Evolutionary conservation across 371 early-diverging fungal species (phyloP), one percentile per base, ranked within the genome.

Genomic region (Catenaria anguillulae): DNA sequence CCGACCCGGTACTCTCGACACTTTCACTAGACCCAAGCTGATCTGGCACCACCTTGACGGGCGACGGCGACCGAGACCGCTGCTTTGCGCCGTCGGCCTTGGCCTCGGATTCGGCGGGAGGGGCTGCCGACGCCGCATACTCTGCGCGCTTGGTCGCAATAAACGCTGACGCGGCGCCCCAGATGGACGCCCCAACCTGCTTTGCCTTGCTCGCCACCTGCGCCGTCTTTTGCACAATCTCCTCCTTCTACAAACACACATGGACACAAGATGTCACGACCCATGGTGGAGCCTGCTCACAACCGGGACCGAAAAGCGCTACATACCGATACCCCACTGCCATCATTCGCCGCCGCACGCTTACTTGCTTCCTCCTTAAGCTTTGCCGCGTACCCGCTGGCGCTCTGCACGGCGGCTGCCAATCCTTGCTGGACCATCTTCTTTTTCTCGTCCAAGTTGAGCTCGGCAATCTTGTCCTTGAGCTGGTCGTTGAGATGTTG

Each of bases 401-500:
- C 58, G 31, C 8, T 6, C 36, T 8, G 15, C 29, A 26, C 36
- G 17, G 58, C 58, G 29, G 58, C 15, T 15, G 58, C n/a, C 1
- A 58, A 13, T 8, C 13, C 8, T 19, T n/a, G 26, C 31, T 58
- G 58, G 10, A 58, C 26, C 58, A 24, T 31, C 58, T 35, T 13
- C 42, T 58, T 58, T 36, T 58, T 58, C 29, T 33, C 58, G 36
- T 58, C 58, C 24, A 58, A 12, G 43, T 58, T 8, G 17, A 58
- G 36, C 21, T 58, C 58, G 19, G 58, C 36, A 21, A 58, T 58
- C 58, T 58, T 58, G 58, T 12, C 24, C 24, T 58, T 15, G 19
- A 58, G 26, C 52, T 50, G 24, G 29, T 29, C 52, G 29, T 50
- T 50, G 2, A 50, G 29, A 31, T 50, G 52, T 31, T 24, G 36